Evolutionary conservation across 257 asterid genomes (phyloP), one percentile per base, ranked within the genome.

Genomic region (Fraxinus cuspidata): DNA sequence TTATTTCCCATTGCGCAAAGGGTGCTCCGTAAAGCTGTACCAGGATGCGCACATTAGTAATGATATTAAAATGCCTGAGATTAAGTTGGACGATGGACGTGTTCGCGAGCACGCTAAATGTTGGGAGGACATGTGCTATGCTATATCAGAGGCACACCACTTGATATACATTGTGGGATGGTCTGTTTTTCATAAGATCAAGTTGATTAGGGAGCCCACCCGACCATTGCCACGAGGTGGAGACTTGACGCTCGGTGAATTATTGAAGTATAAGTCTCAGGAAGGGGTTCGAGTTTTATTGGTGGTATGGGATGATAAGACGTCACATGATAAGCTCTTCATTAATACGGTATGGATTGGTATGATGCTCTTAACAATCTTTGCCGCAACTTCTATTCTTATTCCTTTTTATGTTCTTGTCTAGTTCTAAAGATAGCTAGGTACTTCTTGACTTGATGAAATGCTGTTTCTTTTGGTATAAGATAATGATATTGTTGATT

Each of bases 201-300:
- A 86, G 87, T 79, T 94, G 83, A 78, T 91, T 42, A 87, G 99
- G 86, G 99, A 94, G 81, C 91, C 97, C 5, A 89, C 88, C 0
- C 81, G 79, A 77, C 88, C 90, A 1, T 81, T 92, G 89, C 98
- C 98, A 0, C 86, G 96, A 49, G 98, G 97, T 3, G 96, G 98
- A 67, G 91, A 92, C 44, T 81, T 94, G 80, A 94, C 91, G 40
- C 96, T 94, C 7, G 99, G 99, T 76, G 99, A 94, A 73, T 72
- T 94, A 74, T 80, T 94, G 80, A 94, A 94, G 92, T 92, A 91
- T 76, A 94, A 94, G 78, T 91, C 99, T 3, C 86, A 94, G 83
- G 99, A 94, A 86, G 99, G 99, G 64, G 97, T 94, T 78, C 88
- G 99, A 56, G 97, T 94, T 86, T 85, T 94, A 84, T 82, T 94